A percentile compares a stretch with the other conserved stretches of the same genome.
Evolutionary conservation across 2,329 filamentous ascomycete genomes (phyloP).

Genomic region (Bertia moriformis): DNA sequence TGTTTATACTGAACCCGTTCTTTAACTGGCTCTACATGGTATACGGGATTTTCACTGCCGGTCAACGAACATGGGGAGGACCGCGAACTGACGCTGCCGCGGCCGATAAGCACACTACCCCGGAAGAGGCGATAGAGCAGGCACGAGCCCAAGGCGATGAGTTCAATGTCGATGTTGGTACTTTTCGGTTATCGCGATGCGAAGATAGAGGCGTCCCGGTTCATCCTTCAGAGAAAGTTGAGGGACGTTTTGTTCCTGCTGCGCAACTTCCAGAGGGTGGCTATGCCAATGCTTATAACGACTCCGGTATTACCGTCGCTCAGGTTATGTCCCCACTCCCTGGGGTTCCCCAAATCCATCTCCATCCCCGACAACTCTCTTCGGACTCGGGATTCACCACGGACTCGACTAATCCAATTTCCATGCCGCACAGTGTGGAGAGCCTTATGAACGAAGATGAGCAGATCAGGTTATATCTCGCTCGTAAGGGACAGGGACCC

Average conservation of each 20-base stretch:
- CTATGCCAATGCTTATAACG: neutral
- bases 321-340: neutral
- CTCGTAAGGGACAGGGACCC: too few species aligned
- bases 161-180: constrained; percentile 76
- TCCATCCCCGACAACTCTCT: neutral
- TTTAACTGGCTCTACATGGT: constrained; percentile 99
- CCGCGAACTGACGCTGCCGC: constrained; percentile 77
- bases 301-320: neutral
- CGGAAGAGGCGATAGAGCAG: constrained; percentile 69
- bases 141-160: constrained; percentile 72
- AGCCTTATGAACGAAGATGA: neutral
- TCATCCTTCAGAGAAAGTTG: constrained; percentile 7
- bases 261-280: neutral
- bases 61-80: constrained; percentile 88
- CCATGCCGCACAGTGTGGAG: neutral
- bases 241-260: neutral
- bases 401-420: neutral
- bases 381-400: neutral
- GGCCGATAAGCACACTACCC: constrained; percentile 62
- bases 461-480: neutral
- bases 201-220: constrained; percentile 22
- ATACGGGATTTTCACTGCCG: constrained; percentile 87
- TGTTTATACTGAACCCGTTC: constrained; percentile 91
- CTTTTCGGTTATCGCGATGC: constrained; percentile 32
- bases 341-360: neutral